Conservation (phyloP, 2,329 filamentous ascomycete species). For the Emmonsiellopsis sp. region DNA sequence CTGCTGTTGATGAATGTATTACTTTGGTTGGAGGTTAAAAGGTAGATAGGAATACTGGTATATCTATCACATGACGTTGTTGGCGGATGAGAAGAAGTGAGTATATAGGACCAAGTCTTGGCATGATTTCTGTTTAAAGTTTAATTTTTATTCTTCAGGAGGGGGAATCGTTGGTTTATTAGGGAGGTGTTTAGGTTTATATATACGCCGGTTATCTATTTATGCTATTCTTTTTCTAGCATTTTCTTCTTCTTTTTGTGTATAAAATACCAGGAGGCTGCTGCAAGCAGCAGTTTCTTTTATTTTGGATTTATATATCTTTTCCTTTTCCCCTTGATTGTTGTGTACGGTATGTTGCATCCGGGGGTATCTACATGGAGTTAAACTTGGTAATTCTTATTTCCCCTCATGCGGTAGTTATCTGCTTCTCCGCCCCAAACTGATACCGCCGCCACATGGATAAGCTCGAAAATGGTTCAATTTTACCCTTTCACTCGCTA, state of each 20-base stretch:
- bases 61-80: not conserved
- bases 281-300: not conserved
- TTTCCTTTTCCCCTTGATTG: not conserved
- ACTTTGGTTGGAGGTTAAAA: conserved; percentile 35
- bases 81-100: not conserved
- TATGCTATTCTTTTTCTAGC: not conserved
- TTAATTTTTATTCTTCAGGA: not conserved
- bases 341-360: not conserved
- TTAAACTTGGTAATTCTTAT: too few species aligned
- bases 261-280: not conserved
- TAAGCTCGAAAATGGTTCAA: too few species aligned
- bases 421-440: too few species aligned
- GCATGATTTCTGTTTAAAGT: not conserved
- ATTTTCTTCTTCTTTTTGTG: not conserved
- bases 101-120: not conserved
- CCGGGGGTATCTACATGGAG: too few species aligned
- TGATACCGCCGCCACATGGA: too few species aligned
- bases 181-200: too few species aligned
- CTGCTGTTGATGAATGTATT: conserved; percentile 47
- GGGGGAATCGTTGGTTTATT: not conserved
- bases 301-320: not conserved
- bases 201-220: not conserved
- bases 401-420: too few species aligned
- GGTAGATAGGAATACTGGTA: not conserved
- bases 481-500: too few species aligned